Conservation (phyloP, 306 rosid genomes). For the Casuarina equisetifolia region DNA sequence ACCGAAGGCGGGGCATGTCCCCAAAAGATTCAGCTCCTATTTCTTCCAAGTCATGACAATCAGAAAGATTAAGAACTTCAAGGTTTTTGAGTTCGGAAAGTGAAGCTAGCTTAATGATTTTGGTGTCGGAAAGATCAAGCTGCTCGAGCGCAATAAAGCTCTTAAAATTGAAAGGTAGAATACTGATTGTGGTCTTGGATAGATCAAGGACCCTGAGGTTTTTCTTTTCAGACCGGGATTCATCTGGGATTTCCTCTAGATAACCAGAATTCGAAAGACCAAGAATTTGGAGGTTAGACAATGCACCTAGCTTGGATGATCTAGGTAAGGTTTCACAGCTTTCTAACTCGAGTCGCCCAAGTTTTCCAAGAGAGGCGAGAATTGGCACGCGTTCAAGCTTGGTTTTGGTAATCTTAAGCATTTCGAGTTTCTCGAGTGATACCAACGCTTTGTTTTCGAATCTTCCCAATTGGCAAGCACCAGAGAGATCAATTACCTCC, state of each 20-base stretch:
- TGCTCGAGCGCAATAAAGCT: constrained; percentile 25
- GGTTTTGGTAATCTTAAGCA: constrained; percentile 35
- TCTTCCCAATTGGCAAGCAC: constrained; percentile 24
- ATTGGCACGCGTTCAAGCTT: constrained; percentile 20
- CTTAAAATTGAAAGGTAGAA: constrained; percentile 19
- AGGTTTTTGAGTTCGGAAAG: too few species aligned
- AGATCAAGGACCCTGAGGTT: constrained; percentile 33
- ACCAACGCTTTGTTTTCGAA: constrained; percentile 16
- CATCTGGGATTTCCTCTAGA: constrained; percentile 22
- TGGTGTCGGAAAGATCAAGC: constrained; percentile 28
- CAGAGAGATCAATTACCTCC: constrained; percentile 42
- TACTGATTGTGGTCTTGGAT: constrained; percentile 15
- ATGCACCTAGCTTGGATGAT: constrained; percentile 17
- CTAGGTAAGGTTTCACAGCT: constrained; percentile 13
- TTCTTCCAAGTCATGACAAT: background rate
- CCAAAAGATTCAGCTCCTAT: constrained; percentile 12
- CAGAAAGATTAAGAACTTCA: background rate
- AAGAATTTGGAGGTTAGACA: constrained; percentile 30
- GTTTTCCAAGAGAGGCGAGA: constrained; percentile 12
- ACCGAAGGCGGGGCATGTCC: constrained; percentile 21
- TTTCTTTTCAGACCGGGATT: background rate
- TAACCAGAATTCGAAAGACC: constrained; percentile 28
- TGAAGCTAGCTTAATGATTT: background rate
- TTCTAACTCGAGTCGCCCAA: constrained; percentile 16
- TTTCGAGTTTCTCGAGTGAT: constrained; percentile 12